These are phyloP conservation scores for Cucumis hystrix DNA, from an alignment of 306 rosid genomes.

Conservation along the genomic window DNA sequence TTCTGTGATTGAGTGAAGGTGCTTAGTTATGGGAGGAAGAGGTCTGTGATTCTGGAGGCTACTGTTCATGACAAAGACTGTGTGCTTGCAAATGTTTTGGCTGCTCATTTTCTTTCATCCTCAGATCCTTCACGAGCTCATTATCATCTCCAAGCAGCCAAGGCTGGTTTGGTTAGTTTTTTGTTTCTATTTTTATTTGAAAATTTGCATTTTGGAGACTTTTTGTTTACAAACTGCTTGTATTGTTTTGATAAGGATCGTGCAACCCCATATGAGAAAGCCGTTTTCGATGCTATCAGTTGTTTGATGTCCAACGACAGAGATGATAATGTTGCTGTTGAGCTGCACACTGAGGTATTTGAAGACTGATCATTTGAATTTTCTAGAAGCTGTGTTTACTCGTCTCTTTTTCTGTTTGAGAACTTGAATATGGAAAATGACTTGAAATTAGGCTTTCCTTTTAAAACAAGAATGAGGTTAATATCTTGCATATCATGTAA, in stretches of 20 bases:
- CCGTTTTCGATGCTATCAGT: conserved; percentile 44
- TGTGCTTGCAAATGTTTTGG: conserved; percentile 72
- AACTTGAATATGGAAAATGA: too few species aligned
- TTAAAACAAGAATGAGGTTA: too few species aligned
- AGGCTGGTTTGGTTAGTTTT: conserved; percentile 40
- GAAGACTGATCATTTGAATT: not conserved
- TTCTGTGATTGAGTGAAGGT: conserved; percentile 26
- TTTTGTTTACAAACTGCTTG: not conserved
- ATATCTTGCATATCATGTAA: too few species aligned
- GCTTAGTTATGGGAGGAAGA: conserved; percentile 54
- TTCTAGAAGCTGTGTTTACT: not conserved
- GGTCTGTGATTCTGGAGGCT: conserved; percentile 69
- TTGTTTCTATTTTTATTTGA: not conserved
- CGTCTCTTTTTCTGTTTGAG: not conserved
- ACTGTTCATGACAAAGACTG: conserved; percentile 45
- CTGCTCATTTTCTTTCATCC: conserved; percentile 37
- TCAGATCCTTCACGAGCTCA: conserved; percentile 40
- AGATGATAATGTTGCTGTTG: conserved; percentile 63
- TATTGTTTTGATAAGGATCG: conserved; percentile 33
- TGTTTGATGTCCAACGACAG: conserved; percentile 45
- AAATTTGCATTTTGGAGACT: not conserved
- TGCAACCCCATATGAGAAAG: conserved; percentile 73
- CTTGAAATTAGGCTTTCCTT: too few species aligned
- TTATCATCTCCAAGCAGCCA: conserved; percentile 39
- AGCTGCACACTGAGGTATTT: conserved; percentile 47